Evolutionary conservation across 2,329 filamentous ascomycete genomes (phyloP).

Genomic region (Trichocomaceae sp.): DNA sequence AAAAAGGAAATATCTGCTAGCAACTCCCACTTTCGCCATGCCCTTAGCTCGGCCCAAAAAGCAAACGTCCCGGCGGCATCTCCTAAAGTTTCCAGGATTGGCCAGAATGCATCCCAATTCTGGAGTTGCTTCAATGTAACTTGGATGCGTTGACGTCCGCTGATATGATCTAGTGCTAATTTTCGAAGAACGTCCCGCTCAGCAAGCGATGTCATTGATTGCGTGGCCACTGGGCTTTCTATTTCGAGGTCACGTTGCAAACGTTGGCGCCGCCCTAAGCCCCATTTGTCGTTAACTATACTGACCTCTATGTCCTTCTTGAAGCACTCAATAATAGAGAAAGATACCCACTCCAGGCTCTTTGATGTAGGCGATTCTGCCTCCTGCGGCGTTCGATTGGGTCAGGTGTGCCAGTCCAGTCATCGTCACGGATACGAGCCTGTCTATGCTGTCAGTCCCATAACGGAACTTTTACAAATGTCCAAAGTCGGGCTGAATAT

Average conservation of each 20-base stretch:
- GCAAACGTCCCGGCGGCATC: neutral
- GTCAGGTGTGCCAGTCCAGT: constrained; percentile 16
- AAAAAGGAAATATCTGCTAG: neutral
- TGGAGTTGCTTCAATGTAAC: constrained; percentile 5
- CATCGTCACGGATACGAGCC: constrained; percentile 11
- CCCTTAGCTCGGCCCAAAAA: constrained; percentile 7
- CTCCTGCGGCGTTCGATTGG: constrained; percentile 15
- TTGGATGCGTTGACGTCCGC: constrained; percentile 7
- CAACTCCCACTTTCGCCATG: constrained; percentile 6
- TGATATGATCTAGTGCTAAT: constrained; percentile 4
- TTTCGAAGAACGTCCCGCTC: neutral
- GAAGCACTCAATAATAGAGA: neutral
- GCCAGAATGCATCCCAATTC: constrained; percentile 4
- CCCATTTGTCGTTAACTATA: neutral
- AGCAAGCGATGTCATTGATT: neutral
- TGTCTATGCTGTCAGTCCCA: neutral
- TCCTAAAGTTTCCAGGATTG: constrained; percentile 3
- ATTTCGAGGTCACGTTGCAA: neutral
- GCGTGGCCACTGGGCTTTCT: neutral
- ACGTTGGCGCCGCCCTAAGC: constrained; percentile 3
- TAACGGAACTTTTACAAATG: neutral
- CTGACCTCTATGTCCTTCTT: neutral
- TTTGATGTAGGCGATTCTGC: constrained; percentile 20
- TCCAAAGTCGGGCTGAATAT: neutral
- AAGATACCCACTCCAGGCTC: constrained; percentile 16